Evolutionary conservation across 75 land plant genomes (phyloP).

Genomic region (Cunninghamia lanceolata): DNA sequence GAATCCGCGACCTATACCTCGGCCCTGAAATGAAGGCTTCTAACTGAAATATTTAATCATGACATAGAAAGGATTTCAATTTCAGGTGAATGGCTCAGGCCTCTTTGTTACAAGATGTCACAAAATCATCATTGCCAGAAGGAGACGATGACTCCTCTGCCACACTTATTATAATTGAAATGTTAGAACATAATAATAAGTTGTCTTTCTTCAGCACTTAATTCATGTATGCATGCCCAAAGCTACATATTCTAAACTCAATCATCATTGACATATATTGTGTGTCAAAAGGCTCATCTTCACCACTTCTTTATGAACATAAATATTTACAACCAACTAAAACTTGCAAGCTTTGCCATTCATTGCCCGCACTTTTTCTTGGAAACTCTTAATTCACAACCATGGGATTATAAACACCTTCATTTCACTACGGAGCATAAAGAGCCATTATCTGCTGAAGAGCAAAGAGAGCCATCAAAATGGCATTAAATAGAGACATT

Average conservation of each 20-base stretch:
- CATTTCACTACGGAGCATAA: too few species aligned
- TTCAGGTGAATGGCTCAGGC: background rate
- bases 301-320: background rate
- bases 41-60: background rate
- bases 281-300: conserved; percentile 83
- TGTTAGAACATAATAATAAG: background rate
- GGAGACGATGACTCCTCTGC: conserved; percentile 43
- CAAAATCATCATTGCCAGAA: conserved; percentile 60
- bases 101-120: conserved; percentile 14
- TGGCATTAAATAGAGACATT: too few species aligned
- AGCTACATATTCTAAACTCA: background rate
- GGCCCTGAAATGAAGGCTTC: background rate
- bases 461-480: too few species aligned
- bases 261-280: conserved; percentile 85
- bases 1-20: background rate
- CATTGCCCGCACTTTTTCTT: too few species aligned
- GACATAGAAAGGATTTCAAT: background rate
- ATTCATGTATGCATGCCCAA: background rate
- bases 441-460: too few species aligned
- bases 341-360: too few species aligned
- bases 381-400: too few species aligned
- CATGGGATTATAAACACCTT: too few species aligned
- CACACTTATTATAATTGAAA: conserved; percentile 40
- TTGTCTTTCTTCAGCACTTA: background rate
- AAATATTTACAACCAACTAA: too few species aligned